phyloP scores from a whole-genome alignment of 2,329 filamentous ascomycete species.

The Shiraia sp. region DNA sequence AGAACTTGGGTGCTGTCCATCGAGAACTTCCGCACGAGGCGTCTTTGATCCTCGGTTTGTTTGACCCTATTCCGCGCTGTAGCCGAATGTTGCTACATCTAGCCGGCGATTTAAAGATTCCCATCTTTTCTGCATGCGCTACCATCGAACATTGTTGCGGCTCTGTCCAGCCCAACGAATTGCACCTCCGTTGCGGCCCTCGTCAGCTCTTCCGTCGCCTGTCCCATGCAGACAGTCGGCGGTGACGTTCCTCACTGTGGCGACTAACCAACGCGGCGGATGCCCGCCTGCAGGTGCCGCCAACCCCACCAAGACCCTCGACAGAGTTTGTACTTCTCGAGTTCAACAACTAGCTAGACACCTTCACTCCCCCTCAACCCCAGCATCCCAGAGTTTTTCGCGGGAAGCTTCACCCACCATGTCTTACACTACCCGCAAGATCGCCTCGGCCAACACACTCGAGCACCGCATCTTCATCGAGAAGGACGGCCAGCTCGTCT shows the following conservation, averaged over 20 bases:
- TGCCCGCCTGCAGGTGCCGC: constrained; percentile 35
- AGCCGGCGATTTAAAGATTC: constrained; percentile 17
- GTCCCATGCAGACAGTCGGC: constrained; percentile 41
- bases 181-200: constrained; percentile 18
- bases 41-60: constrained; percentile 32
- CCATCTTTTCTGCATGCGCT: constrained; percentile 28
- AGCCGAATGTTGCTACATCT: constrained; percentile 20
- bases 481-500: constrained; percentile 92
- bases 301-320: constrained; percentile 44
- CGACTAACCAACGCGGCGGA: constrained; percentile 41
- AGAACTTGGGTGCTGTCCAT: constrained; percentile 5
- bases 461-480: constrained; percentile 98
- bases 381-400: constrained; percentile 21
- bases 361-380: constrained; percentile 38
- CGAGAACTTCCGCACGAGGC: constrained; percentile 7
- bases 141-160: constrained; percentile 22
- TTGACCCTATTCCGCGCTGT: constrained; percentile 13
- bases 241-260: constrained; percentile 46
- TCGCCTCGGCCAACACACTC: constrained; percentile 87
- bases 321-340: constrained; percentile 46
- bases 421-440: constrained; percentile 83
- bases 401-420: constrained; percentile 43
- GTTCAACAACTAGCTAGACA: constrained; percentile 46
- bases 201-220: constrained; percentile 25
- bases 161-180: constrained; percentile 27